Evolutionary conservation across 108 stramenopile species (phyloP).

Genomic region (Nitzschia palea): DNA sequence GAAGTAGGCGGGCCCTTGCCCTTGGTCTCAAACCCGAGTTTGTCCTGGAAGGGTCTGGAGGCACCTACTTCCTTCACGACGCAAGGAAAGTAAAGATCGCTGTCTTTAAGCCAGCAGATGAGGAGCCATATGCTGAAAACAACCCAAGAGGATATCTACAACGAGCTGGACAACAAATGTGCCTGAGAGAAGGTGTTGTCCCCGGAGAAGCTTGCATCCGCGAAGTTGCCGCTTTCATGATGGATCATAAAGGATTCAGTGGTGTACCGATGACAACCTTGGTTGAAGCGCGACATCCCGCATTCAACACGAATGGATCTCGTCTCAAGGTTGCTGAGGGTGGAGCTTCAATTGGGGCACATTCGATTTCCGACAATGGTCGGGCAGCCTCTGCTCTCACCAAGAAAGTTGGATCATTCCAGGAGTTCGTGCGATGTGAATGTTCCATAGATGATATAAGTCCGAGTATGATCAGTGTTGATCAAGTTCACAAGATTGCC

Average conservation of each 20-base stretch:
- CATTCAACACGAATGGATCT: conserved; percentile 81
- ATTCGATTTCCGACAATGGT: conserved; percentile 41
- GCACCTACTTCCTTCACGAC: conserved; percentile 95
- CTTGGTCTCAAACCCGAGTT: conserved; percentile 86
- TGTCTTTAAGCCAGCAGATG: conserved; percentile 98
- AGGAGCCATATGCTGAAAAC: conserved; percentile 97
- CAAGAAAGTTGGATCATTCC: conserved; percentile 94
- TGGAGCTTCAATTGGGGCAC: conserved; percentile 82
- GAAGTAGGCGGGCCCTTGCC: conserved; percentile 63
- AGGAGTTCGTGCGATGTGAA: conserved; percentile 87
- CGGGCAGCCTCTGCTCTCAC: neutral
- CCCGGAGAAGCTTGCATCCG: conserved; percentile 96
- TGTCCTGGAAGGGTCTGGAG: conserved; percentile 93
- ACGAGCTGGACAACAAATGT: conserved; percentile 33
- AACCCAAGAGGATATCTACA: conserved; percentile 91
- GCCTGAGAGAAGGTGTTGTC: conserved; percentile 83
- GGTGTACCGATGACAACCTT: conserved; percentile 96
- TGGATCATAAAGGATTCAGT: conserved; percentile 85
- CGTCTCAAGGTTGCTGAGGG: conserved; percentile 67
- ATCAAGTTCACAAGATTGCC: conserved; percentile 97
- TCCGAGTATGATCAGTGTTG: conserved; percentile 76
- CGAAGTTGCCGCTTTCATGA: conserved; percentile 96
- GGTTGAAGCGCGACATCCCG: conserved; percentile 90
- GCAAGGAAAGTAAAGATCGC: conserved; percentile 79
- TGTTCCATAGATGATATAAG: conserved; percentile 92